These are phyloP conservation scores for Aspergillus hancockii DNA, from an alignment of 495 filamentous ascomycete genomes.

Conservation along the genomic window DNA sequence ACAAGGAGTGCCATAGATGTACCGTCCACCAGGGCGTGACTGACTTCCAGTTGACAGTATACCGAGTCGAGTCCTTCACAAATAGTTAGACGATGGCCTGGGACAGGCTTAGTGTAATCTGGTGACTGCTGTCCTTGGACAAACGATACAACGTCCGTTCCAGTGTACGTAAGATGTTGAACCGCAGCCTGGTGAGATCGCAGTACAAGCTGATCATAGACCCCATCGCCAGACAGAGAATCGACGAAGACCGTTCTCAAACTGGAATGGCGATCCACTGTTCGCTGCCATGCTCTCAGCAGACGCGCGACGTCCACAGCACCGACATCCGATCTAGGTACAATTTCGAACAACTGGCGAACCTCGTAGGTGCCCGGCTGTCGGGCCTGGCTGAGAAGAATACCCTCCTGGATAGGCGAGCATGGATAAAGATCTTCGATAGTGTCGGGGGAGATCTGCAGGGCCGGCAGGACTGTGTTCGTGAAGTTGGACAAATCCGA, in stretches of 20 bases:
- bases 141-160: not conserved
- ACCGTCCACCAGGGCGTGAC: slow-evolving; percentile 42
- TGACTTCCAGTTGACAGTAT: slow-evolving; percentile 45
- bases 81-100: slow-evolving; percentile 15
- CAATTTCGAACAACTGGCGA: not conserved
- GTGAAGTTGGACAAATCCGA: not conserved
- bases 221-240: slow-evolving; percentile 26
- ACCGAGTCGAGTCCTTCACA: slow-evolving; percentile 20
- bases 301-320: not conserved
- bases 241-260: slow-evolving; percentile 42
- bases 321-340: not conserved
- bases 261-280: slow-evolving; percentile 38
- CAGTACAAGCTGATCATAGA: slow-evolving; percentile 41
- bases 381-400: not conserved
- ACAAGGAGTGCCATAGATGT: slow-evolving; percentile 27
- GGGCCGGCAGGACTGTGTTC: slow-evolving; percentile 17
- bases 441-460: slow-evolving; percentile 22
- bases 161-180: slow-evolving; percentile 4
- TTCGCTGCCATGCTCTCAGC: slow-evolving; percentile 31
- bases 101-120: not conserved
- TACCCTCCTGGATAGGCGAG: slow-evolving; percentile 37
- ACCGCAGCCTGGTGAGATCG: slow-evolving; percentile 6
- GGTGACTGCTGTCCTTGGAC: not conserved
- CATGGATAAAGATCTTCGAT: slow-evolving; percentile 59
- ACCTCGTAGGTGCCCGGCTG: not conserved